Conservation (phyloP, 306 rosid genomes). For the Calophaca sinica region DNA sequence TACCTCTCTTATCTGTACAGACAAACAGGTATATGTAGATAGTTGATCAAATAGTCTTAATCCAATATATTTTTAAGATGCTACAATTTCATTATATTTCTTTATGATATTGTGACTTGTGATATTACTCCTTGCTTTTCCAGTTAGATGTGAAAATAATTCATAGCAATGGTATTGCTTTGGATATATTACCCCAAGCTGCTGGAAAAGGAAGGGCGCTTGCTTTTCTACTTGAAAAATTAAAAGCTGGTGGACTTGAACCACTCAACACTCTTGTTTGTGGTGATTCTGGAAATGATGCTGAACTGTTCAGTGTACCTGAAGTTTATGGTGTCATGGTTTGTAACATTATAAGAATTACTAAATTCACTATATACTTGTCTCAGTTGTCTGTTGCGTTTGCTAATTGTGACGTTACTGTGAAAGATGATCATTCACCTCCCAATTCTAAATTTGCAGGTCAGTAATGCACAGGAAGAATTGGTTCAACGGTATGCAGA, state of each 20-base stretch:
- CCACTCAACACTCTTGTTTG: constrained; percentile 81
- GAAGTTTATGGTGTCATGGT: constrained; percentile 83
- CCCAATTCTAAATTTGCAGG: constrained; percentile 51
- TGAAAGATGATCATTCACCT: constrained; percentile 8
- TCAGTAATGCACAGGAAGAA: constrained; percentile 80
- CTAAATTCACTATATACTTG: constrained; percentile 27
- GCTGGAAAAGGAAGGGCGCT: constrained; percentile 90
- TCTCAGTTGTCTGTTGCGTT: constrained; percentile 4
- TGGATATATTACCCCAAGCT: constrained; percentile 77
- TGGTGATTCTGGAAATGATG: constrained; percentile 93
- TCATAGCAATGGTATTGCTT: constrained; percentile 75
- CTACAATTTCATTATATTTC: constrained; percentile 33
- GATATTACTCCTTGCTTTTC: constrained; percentile 40
- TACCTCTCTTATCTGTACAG: too few relatives aligned
- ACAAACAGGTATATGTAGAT: background rate
- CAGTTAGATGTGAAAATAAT: constrained; percentile 85
- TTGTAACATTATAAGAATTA: constrained; percentile 39
- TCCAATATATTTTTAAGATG: constrained; percentile 27
- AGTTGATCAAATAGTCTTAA: background rate
- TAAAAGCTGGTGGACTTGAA: constrained; percentile 51
- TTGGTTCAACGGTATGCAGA: constrained; percentile 68
- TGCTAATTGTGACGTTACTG: constrained; percentile 31
- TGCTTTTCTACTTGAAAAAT: constrained; percentile 63
- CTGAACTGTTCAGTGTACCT: constrained; percentile 70
- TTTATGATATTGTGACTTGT: constrained; percentile 16